These are phyloP conservation scores for Rhododendron vialii DNA, from an alignment of 148 eudicot genomes.

Conservation along the genomic window DNA sequence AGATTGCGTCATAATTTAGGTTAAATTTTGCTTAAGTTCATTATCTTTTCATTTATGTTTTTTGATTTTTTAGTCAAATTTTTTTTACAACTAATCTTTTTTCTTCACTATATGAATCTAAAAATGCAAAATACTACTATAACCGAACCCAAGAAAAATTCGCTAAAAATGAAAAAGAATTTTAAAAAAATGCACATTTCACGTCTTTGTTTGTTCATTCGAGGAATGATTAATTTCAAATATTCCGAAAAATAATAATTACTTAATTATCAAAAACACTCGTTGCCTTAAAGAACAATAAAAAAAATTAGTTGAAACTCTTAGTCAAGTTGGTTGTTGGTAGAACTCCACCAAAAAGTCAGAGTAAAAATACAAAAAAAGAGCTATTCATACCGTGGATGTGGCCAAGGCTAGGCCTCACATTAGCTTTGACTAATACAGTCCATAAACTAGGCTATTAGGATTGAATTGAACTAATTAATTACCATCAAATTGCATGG, in stretches of 20 bases:
- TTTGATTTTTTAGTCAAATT: no score
- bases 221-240: background rate
- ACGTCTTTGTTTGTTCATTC: background rate
- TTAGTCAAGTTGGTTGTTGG: background rate
- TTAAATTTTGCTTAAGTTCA: background rate
- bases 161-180: background rate
- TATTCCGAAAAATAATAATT: no score
- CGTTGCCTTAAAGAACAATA: no score
- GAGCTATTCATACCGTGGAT: background rate
- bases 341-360: background rate
- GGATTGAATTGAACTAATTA: background rate
- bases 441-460: background rate
- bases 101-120: background rate
- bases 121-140: background rate
- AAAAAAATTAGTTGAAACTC: background rate
- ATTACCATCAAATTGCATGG: background rate
- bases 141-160: no score
- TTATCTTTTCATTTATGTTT: no score
- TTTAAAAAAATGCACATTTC: background rate
- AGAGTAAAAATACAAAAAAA: background rate
- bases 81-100: no score
- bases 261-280: background rate
- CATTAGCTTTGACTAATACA: background rate
- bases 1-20: background rate
- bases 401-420: background rate